Evolutionary conservation across 1,284 basidiomycete genomes (phyloP), one percentile per base, ranked within the genome.

Genomic region (Sanghuangporus baumii): DNA sequence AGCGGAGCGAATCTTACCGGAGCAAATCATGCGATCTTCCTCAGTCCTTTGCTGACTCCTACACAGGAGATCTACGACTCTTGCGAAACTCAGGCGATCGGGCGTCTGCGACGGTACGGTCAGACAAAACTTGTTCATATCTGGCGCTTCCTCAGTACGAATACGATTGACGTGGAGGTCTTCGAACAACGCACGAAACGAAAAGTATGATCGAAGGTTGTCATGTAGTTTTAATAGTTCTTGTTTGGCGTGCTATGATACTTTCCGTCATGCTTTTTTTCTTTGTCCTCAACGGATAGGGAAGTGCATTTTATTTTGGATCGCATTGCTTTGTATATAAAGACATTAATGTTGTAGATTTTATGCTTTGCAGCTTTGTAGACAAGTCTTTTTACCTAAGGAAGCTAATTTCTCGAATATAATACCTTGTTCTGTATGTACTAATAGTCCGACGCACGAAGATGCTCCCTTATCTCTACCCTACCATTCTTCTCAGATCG

Each of bases 21-120:
- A 18, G 95, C 96, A 14, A 98, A 96, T 76, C 94, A 96, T 70
- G 95, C 93, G 40, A 90, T 98, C 71, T 98, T 98, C 81, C 79
- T 98, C 57, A 95, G 93, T 3, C 95, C 95, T 2, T 80, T 98
- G 38, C 86, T 96, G 20, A 84, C 93, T 18, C 79, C 82, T 36
- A 81, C 86, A 23, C 83, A 89, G 74, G 91, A 91, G 73, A 90
- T 90, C 62, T 96, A 96, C 72, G 83, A 87, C 37, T 91, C 94
- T 36, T 88, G 85, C 67, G 92, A 93, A 74, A 96, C 91, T 0
- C 94, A 97, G 73, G 94, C 94, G 0, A 87, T 96, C 51, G 94
- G 94, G 60, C 90, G 94, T 65, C 76, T 96, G 68, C 85, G 93
- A 65, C 83, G 94, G 59, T 97, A 89, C 69, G 94, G 94, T 4